Percentiles rank a stretch among this genome's conserved stretches.
phyloP scores from a whole-genome alignment of 2,329 filamentous ascomycete genomes.

The Blumeria graminis region DNA sequence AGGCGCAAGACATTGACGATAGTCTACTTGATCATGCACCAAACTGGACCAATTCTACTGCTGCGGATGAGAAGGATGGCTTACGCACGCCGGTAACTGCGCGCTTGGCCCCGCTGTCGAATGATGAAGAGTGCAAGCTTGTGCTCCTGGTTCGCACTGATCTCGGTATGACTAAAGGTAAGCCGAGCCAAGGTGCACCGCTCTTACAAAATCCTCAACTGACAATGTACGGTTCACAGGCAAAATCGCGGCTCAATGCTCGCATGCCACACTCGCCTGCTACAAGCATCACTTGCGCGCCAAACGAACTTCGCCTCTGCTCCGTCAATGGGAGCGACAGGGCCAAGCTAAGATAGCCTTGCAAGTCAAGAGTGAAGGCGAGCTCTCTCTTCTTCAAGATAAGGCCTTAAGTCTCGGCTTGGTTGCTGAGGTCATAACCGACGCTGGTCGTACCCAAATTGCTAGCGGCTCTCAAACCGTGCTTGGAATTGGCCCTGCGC shows the following conservation, averaged over 20 bases:
- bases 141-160: conserved; percentile 83
- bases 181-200: conserved; percentile 8
- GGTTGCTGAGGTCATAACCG: conserved; percentile 72
- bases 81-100: conserved; percentile 21
- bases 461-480: conserved; percentile 82
- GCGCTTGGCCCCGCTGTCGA: conserved; percentile 17
- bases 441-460: conserved; percentile 95
- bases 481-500: conserved; percentile 58
- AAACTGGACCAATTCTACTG: conserved; percentile 38
- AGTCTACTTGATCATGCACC: conserved; percentile 38
- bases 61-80: conserved; percentile 33
- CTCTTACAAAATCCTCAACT: background rate
- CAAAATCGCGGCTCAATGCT: conserved; percentile 90
- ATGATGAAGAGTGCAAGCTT: conserved; percentile 72
- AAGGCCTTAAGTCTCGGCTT: conserved; percentile 64
- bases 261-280: conserved; percentile 89
- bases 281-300: conserved; percentile 57
- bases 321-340: conserved; percentile 61
- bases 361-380: conserved; percentile 69
- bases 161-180: conserved; percentile 92
- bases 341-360: conserved; percentile 90
- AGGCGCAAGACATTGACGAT: conserved; percentile 40
- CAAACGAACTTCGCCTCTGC: conserved; percentile 31
- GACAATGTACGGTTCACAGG: conserved; percentile 24
- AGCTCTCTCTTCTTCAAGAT: conserved; percentile 48